Percentiles rank a stretch among this genome's conserved stretches.
phyloP scores from a whole-genome alignment of 805 yeast species.

The Millerago galiae region DNA sequence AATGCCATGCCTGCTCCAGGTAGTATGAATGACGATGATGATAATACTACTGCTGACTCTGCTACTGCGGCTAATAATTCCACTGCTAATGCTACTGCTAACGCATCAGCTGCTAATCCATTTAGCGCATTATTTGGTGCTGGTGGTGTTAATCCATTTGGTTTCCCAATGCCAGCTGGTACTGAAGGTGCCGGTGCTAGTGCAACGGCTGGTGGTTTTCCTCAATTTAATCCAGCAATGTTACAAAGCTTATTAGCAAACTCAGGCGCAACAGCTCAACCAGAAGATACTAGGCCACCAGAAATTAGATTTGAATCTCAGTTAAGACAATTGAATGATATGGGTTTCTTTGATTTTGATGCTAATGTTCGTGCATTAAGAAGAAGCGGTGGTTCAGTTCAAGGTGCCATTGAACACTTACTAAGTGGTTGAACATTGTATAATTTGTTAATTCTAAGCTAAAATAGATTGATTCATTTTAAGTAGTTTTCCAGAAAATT shows the following conservation, averaged over 20 bases:
- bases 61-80: conserved; percentile 13
- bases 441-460: too few species aligned
- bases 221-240: conserved; percentile 42
- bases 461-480: too few species aligned
- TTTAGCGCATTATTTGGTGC: not conserved
- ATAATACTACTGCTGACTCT: conserved; percentile 22
- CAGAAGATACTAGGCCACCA: conserved; percentile 61
- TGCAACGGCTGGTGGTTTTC: conserved; percentile 27
- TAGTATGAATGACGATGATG: conserved; percentile 16
- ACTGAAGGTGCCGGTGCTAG: conserved; percentile 22
- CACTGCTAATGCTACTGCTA: conserved; percentile 3
- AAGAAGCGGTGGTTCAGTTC: conserved; percentile 95
- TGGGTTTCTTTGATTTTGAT: conserved; percentile 89
- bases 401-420: conserved; percentile 89
- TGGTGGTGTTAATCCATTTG: conserved; percentile 5
- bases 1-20: conserved; percentile 47
- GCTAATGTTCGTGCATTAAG: conserved; percentile 86
- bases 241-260: conserved; percentile 41
- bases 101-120: not conserved
- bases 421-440: conserved; percentile 43
- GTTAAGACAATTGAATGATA: conserved; percentile 69
- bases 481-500: too few species aligned
- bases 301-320: conserved; percentile 72
- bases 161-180: conserved; percentile 4
- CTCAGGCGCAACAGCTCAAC: conserved; percentile 13